Evolutionary conservation across 2,329 filamentous ascomycete genomes (phyloP), one percentile per base, ranked within the genome.

Genomic region (Trichoderma koningii): DNA sequence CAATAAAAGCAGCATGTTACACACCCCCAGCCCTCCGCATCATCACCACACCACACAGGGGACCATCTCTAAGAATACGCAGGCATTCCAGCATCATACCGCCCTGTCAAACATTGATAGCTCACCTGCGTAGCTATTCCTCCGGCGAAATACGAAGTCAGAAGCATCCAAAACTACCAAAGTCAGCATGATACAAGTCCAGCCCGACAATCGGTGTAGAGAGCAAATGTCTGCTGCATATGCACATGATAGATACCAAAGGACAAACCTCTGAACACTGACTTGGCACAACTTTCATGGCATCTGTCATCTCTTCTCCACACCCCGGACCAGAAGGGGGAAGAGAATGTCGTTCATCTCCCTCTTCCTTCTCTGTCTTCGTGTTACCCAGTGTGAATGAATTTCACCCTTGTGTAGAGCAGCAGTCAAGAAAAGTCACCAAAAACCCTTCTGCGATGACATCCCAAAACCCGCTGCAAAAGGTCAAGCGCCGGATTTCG

Each of bases 401-500:
- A 30, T 2, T 23, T 17, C 34, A 7, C 17, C 12, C 34, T 47
- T 3, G 45, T 21, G 19, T 38, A 38, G 34, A 1, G 38, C 21
- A 14, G 34, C 17, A 26, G 14, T 42, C 14, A 7, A 10, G 38
- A 30, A 17, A 44, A 4, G 28, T 17, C 7, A 23, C 57, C 44
- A 34, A 44, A 48, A 17, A 61, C 34, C 55, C 10, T 23, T 21
- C 41, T 28, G 26, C 23, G 26, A 15, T 52, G 44, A 12, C 21
- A 23, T 41, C 44, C 45, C 23, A 15, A 38, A 51, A 51, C 41
- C n/a, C 10, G 34, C 34, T 38, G 34, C 34, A 38, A 38, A 38
- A 15, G 57, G 57, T 51, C 34, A 61, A 61, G 57, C 57, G 57
- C 30, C 45, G 57, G 44, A 41, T 38, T 59, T n/a, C 10, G 30